phyloP scores from a whole-genome alignment of 2,329 filamentous ascomycete genomes.

The Albifimbria verrucaria region DNA sequence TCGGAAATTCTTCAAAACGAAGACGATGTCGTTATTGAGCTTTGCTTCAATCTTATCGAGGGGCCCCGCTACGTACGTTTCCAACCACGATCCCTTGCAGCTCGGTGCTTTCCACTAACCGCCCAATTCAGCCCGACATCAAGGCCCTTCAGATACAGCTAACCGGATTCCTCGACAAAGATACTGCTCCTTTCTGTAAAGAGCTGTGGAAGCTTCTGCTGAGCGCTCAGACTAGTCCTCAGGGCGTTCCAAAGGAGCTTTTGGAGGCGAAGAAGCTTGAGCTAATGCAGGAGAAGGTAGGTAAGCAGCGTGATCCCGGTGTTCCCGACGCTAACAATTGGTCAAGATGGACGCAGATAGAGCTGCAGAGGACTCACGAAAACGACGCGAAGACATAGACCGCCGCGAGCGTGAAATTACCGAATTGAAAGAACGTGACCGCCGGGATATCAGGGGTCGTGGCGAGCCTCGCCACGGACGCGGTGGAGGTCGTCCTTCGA shows the following conservation, averaged over 20 bases:
- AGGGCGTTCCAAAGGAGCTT: conserved; percentile 91
- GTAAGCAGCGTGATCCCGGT: conserved; percentile 1
- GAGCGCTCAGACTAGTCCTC: conserved; percentile 82
- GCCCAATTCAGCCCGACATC: conserved; percentile 73
- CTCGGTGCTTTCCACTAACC: conserved; percentile 20
- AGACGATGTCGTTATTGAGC: conserved; percentile 92
- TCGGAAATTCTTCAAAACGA: conserved; percentile 86
- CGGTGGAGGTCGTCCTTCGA: conserved; percentile 48
- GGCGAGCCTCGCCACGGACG: conserved; percentile 53
- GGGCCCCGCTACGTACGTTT: conserved; percentile 69
- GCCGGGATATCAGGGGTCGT: conserved; percentile 49
- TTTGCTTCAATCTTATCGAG: conserved; percentile 70
- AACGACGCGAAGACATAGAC: conserved; percentile 67
- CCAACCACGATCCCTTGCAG: conserved; percentile 1
- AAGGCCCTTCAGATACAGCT: conserved; percentile 93
- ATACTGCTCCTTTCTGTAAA: conserved; percentile 85
- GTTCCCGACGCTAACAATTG: conserved; percentile 6
- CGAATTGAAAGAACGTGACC: conserved; percentile 63
- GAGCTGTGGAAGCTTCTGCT: conserved; percentile 89
- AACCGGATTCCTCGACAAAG: conserved; percentile 91
- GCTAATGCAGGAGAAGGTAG: conserved; percentile 89
- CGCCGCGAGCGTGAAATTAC: conserved; percentile 69
- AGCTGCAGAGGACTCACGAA: conserved; percentile 71
- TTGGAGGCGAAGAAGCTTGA: conserved; percentile 95
- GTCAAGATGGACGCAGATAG: conserved; percentile 75